These are phyloP conservation scores for Sporothrix schenckii DNA, from an alignment of 2,329 filamentous ascomycete genomes.

Conservation along the genomic window DNA sequence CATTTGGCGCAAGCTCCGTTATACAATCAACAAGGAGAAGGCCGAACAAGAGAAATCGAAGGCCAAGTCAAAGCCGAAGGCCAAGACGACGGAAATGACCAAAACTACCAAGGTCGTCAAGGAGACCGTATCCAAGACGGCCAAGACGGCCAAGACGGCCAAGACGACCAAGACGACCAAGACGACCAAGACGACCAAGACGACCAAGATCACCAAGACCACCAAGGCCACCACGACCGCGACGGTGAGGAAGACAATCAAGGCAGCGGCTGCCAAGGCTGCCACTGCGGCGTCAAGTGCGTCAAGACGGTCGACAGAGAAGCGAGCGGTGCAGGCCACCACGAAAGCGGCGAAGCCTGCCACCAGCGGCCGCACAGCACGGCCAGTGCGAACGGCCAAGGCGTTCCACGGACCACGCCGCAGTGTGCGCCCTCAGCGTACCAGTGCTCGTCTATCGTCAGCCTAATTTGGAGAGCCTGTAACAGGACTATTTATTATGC, in stretches of 20 bases:
- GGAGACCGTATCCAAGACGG: constrained; percentile 11
- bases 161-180: constrained; percentile 21
- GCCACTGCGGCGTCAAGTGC: not conserved
- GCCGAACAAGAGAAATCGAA: not conserved
- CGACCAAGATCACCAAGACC: not conserved
- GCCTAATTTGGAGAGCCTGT: not conserved
- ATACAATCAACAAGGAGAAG: constrained; percentile 30
- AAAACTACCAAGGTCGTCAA: not conserved
- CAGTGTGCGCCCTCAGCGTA: constrained; percentile 22
- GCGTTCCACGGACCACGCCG: constrained; percentile 29
- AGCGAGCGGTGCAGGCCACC: too few species aligned
- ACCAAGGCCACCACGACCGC: constrained; percentile 7
- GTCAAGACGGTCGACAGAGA: too few species aligned
- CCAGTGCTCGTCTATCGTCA: constrained; percentile 8
- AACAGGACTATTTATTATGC: not conserved
- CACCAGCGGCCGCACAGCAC: not conserved
- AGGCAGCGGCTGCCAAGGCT: not conserved
- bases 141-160: constrained; percentile 3
- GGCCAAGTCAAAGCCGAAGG: constrained; percentile 22
- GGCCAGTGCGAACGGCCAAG: constrained; percentile 22
- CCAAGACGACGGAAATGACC: not conserved
- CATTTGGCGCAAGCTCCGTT: constrained; percentile 37
- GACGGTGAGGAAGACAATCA: not conserved
- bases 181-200: not conserved
- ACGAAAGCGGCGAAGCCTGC: not conserved